Evolutionary conservation across 495 filamentous ascomycete species (phyloP).

Genomic region (Penicillium pulvis): DNA sequence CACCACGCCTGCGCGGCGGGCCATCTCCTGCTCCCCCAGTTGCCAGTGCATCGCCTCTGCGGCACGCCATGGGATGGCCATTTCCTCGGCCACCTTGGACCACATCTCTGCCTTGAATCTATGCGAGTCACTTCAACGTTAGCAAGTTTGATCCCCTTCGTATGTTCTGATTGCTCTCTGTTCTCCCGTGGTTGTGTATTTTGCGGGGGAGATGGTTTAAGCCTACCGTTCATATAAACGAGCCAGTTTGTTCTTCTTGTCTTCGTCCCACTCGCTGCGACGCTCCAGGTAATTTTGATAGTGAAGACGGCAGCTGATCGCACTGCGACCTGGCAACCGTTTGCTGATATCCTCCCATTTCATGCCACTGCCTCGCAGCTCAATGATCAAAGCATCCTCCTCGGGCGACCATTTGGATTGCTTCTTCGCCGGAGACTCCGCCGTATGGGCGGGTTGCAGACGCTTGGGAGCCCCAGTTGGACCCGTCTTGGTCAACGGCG

Average conservation of each 20-base stretch:
- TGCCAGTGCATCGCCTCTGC: slow-evolving; percentile 99
- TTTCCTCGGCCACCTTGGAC: slow-evolving; percentile 88
- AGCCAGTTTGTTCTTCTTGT: slow-evolving; percentile 94
- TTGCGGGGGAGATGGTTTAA: not conserved
- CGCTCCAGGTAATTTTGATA: slow-evolving; percentile 98
- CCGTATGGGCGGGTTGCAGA: slow-evolving; percentile 47
- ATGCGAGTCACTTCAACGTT: not conserved
- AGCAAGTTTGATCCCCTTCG: not conserved
- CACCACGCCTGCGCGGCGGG: slow-evolving; percentile 78
- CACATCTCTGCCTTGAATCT: slow-evolving; percentile 99
- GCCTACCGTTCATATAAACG: slow-evolving; percentile 91
- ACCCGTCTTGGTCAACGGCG: slow-evolving; percentile 35
- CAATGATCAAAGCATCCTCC: slow-evolving; percentile 87
- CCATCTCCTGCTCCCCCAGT: slow-evolving; percentile 90
- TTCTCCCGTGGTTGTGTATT: not conserved
- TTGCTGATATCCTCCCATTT: slow-evolving; percentile 99
- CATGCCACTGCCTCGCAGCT: slow-evolving; percentile 83
- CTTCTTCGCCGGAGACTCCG: slow-evolving; percentile 84
- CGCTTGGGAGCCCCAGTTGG: slow-evolving; percentile 51
- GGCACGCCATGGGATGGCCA: slow-evolving; percentile 94
- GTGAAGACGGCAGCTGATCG: slow-evolving; percentile 90
- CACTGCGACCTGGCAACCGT: slow-evolving; percentile 82
- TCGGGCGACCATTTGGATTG: slow-evolving; percentile 95
- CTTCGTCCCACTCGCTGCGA: slow-evolving; percentile 91
- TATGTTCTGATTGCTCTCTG: not conserved